Evolutionary conservation across 768 basidiomycete genomes (phyloP).

Genomic region (Pleurotus pulmonarius): DNA sequence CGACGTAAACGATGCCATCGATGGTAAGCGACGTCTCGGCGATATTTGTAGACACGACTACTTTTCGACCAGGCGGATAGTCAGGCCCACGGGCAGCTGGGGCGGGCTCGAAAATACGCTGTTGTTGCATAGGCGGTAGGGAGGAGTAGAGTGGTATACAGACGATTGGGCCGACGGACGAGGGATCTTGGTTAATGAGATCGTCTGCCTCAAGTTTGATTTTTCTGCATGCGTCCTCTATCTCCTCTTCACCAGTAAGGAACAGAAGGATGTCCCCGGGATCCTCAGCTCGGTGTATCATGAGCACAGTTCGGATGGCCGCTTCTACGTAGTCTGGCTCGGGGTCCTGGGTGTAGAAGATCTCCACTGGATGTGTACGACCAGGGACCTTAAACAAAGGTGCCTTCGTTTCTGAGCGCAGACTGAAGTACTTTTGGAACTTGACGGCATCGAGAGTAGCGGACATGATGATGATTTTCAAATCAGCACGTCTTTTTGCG

Average conservation of each 20-base stretch:
- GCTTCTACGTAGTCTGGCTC: slow-evolving; percentile 97
- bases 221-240: slow-evolving; percentile 93
- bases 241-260: slow-evolving; percentile 98
- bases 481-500: slow-evolving; percentile 74
- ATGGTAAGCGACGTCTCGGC: slow-evolving; percentile 98
- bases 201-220: slow-evolving; percentile 91
- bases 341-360: slow-evolving; percentile 89
- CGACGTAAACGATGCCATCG: slow-evolving; percentile 99
- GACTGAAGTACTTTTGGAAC: slow-evolving; percentile 91
- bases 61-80: slow-evolving; percentile 86
- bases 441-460: slow-evolving; percentile 96
- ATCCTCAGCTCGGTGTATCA: slow-evolving; percentile 96
- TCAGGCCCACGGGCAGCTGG: slow-evolving; percentile 57
- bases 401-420: slow-evolving; percentile 43
- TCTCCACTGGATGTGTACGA: slow-evolving; percentile 92
- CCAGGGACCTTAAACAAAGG: slow-evolving; percentile 91
- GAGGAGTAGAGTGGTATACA: slow-evolving; percentile 96
- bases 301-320: slow-evolving; percentile 91
- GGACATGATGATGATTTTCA: slow-evolving; percentile 98
- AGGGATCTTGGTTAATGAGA: slow-evolving; percentile 63
- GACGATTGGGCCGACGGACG: slow-evolving; percentile 77
- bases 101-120: slow-evolving; percentile 91
- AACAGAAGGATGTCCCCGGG: slow-evolving; percentile 92
- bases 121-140: slow-evolving; percentile 91
- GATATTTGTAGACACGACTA: slow-evolving; percentile 95